Base-by-base conservation (phyloP, 2,329 filamentous ascomycete genomes). In the Hypoxylon sp. region DNA sequence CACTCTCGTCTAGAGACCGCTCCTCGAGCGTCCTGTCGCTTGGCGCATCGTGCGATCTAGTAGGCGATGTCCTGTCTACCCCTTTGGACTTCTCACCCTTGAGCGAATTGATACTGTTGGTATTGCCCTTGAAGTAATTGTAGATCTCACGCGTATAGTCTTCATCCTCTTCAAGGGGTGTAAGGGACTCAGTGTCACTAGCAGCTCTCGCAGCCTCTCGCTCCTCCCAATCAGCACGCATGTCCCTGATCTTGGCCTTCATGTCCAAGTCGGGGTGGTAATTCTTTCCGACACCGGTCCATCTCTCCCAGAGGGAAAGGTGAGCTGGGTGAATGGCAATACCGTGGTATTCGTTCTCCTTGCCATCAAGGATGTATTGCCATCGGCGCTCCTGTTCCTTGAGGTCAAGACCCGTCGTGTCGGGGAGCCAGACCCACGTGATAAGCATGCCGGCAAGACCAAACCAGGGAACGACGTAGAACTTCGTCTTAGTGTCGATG, bases 361-460 rank as follows among this genome's bases (percentile, higher is more conserved):
- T 89, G 68, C 94, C 94, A 2, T 88, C 85, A 66, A 93, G 91
- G 79, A 98, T 93, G 82, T 91, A 98, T 63, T 86, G 83, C 94
- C 95, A 98, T 76, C 95, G 91, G 71, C 95, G 92, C 83, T 98
- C 95, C 83, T 98, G 94, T 82, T 98, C 95, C 86, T 97, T 97
- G 70, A 98, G 90, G 79, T 98, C 95, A 42, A 98, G 91, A 63
- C 95, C 95, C 9, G 94, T 98, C 75, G 95, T 98, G 79, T 98
- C 95, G n/a, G 95, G 95, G 33, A 98, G 90, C 87, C 94, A 98
- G 75, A 97, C 72, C 73, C 84, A 90, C 47, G 94, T 98, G 66
- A 98, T 81, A 29, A 98, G 73, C 83, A 96, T 93, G 74, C 95
- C 95, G 14, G 85, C 90, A 14, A 98, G 90, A 78, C 95, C 95